Evolutionary conservation across 2,329 filamentous ascomycete genomes (phyloP).

Genomic region (Diaporthe ampelina): DNA sequence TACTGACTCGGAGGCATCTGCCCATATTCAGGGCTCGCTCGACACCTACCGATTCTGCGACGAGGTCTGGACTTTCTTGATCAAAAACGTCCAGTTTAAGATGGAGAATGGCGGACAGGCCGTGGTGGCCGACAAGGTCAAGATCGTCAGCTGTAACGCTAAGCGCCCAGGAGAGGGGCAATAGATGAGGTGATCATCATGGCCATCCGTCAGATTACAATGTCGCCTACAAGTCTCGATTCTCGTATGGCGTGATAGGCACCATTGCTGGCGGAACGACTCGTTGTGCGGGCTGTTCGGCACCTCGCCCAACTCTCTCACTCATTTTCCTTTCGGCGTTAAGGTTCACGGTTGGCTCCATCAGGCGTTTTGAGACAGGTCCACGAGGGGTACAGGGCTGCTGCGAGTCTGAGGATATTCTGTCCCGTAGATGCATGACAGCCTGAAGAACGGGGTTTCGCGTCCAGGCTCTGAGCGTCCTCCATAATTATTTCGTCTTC

Average conservation of each 20-base stretch:
- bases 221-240: neutral
- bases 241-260: neutral
- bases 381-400: neutral
- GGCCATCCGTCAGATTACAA: neutral
- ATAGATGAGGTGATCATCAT: slow-evolving; percentile 38
- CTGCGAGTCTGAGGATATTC: neutral
- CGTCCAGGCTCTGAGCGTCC: neutral
- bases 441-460: slow-evolving; percentile 2
- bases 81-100: slow-evolving; percentile 99
- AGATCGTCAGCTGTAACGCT: slow-evolving; percentile 98
- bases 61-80: slow-evolving; percentile 99
- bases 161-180: slow-evolving; percentile 71
- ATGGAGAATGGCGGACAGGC: slow-evolving; percentile 83
- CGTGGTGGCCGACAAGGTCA: slow-evolving; percentile 90
- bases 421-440: slow-evolving; percentile 1
- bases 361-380: slow-evolving; percentile 14
- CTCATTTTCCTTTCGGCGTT: slow-evolving; percentile 15
- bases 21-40: slow-evolving; percentile 80
- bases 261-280: neutral
- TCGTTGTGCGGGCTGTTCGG: neutral
- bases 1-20: slow-evolving; percentile 42
- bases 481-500: neutral
- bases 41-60: slow-evolving; percentile 99
- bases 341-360: neutral
- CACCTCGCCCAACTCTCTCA: neutral